phyloP scores from a whole-genome alignment of 208 protist genomes.

The Acanthamoeba lenticulata region DNA sequence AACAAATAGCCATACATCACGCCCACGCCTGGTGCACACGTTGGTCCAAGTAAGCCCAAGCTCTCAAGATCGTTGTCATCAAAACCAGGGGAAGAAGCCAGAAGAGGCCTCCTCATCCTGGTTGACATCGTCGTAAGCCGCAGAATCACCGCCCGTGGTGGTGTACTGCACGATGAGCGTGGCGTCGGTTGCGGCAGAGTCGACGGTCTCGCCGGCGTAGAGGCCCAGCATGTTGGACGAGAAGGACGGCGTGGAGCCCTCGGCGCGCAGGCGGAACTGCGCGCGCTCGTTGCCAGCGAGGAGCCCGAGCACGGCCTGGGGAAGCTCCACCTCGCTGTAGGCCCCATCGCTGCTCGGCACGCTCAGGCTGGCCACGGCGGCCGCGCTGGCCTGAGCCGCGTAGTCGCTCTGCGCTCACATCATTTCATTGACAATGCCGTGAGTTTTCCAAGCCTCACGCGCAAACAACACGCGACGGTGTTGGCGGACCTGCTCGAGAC shows the following conservation, averaged over 20 bases:
- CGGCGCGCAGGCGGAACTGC: constrained; percentile 21
- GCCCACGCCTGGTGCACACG: no score
- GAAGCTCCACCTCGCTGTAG: constrained; percentile 31
- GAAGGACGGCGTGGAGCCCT: constrained; percentile 28
- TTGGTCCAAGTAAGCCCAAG: no score
- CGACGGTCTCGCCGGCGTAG: neutral
- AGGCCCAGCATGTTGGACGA: neutral
- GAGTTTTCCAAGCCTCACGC: neutral
- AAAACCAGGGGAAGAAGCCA: no score
- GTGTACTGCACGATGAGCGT: constrained; percentile 18
- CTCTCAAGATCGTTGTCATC: no score
- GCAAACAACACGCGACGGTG: neutral
- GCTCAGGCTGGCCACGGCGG: neutral
- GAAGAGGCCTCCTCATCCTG: neutral
- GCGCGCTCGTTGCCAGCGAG: neutral
- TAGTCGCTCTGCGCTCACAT: neutral
- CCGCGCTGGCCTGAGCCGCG: neutral
- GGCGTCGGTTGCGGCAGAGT: neutral
- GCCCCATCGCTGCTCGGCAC: neutral
- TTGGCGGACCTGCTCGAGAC: neutral
- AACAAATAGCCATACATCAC: no score
- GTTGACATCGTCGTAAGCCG: no score
- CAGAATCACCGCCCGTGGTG: neutral
- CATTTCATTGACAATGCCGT: no score
- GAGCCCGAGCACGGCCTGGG: neutral